phyloP scores from a whole-genome alignment of 768 basidiomycete genomes.

The Mycena chlorophos region DNA sequence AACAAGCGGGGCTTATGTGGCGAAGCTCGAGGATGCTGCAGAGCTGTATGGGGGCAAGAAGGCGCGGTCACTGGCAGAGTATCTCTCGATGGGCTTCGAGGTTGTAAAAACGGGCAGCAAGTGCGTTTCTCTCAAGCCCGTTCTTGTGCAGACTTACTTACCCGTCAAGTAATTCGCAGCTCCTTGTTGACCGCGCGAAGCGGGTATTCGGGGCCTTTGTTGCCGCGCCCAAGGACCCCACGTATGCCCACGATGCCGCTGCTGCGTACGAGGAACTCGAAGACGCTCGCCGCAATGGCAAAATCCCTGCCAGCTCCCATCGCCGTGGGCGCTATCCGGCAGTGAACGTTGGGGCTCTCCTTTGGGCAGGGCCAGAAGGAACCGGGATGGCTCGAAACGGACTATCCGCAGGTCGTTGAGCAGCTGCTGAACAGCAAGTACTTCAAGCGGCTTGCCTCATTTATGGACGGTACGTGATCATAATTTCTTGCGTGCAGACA shows the following conservation, averaged over 20 bases:
- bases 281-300: not conserved
- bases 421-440: not conserved
- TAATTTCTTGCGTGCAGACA: not conserved
- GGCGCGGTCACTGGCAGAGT: not conserved
- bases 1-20: not conserved
- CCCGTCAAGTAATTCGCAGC: not conserved
- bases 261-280: not conserved
- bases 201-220: not conserved
- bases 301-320: not conserved
- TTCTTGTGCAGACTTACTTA: not conserved
- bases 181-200: not conserved
- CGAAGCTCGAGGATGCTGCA: not conserved
- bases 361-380: too few relatives aligned
- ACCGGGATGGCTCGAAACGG: not conserved
- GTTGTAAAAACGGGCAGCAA: not conserved
- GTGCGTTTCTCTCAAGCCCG: not conserved
- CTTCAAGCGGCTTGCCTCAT: slow-evolving; percentile 11
- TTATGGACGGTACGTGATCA: slow-evolving; percentile 11
- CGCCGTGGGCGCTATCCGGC: not conserved
- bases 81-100: not conserved
- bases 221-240: not conserved
- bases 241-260: not conserved
- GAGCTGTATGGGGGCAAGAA: not conserved
- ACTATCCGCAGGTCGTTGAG: not conserved
- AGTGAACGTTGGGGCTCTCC: not conserved